Base-by-base conservation (phyloP, 371 early-diverging fungal species). In the Dichotomocladium elegans region DNA sequence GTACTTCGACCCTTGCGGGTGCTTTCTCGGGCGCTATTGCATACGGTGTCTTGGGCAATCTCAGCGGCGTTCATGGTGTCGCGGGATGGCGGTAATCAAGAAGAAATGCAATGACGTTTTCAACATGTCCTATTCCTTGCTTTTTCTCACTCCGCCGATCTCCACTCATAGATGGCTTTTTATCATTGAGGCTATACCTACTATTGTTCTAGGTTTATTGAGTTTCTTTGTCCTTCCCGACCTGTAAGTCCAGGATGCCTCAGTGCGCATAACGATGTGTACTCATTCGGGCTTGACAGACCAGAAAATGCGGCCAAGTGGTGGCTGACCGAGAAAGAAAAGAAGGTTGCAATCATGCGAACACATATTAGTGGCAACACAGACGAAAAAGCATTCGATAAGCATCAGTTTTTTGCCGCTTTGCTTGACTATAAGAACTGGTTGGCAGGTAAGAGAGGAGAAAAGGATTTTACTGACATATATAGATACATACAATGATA, bases 181-280 rank as follows among this genome's bases (percentile, higher is more conserved):
- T 45, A 72, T 83, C n/a, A 67, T 79, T n/a, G 83, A 81, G 54
- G 81, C 81, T 6, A 53, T 73, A 19, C 83, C 82, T 1, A 80
- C 83, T 0, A 77, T 83, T 33, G 50, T 67, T 5, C 56, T 79
- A 10, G 81, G 81, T 1, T 42, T 80, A 3, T 24, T 81, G 41
- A 63, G 67, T 29, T 66, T 69, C 41, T 31, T 60, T 7, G 49
- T 64, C 6, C 41, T 75, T 5, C 75, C 75, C 6, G 58, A 75
- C 35, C 29, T 55, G 59, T 53, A 52, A 59, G 60, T 53, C n/a
- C n/a, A n/a, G 30, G 14, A 24, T 15, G 24, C 53, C 15, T 15
- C 37, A 15, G 21, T 6, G 1, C 7, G 15, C 21, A n/a, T 1
- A 35, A 35, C 4, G 11, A 35, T 35, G 11, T 9, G 9, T 37